Evolutionary conservation across 2,329 filamentous ascomycete genomes (phyloP).

Genomic region (Graphilbum sp.): DNA sequence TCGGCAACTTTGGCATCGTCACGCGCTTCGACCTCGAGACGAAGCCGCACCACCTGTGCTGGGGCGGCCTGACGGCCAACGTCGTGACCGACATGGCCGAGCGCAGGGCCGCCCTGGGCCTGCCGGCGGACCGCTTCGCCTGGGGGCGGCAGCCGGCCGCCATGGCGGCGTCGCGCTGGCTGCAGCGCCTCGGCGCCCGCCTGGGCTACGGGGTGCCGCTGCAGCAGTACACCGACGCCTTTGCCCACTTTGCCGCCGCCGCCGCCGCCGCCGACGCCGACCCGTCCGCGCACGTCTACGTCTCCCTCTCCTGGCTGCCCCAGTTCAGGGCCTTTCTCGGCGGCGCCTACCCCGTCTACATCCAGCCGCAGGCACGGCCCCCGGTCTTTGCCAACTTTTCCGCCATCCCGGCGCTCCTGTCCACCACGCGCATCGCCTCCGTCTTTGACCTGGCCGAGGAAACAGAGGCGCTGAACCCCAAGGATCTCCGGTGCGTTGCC

Average conservation of each 20-base stretch:
- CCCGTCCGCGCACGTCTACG: constrained; percentile 13
- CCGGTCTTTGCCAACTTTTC: too few relatives aligned
- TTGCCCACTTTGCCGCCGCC: constrained; percentile 1
- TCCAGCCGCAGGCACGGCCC: too few relatives aligned
- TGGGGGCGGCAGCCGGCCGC: too few relatives aligned
- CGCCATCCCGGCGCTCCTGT: too few relatives aligned
- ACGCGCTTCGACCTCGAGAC: constrained; percentile 17
- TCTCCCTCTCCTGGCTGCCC: constrained; percentile 11
- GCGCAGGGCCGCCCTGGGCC: too few relatives aligned
- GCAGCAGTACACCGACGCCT: constrained; percentile 1
- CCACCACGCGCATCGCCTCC: too few relatives aligned
- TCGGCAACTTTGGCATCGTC: constrained; percentile 26
- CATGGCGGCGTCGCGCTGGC: background rate
- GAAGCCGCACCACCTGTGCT: background rate
- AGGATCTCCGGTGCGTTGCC: too few relatives aligned
- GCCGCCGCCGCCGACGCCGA: background rate
- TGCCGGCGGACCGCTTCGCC: too few relatives aligned
- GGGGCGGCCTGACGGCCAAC: background rate
- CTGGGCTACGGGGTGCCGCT: constrained; percentile 7
- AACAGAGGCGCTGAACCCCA: too few relatives aligned
- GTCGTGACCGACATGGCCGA: background rate
- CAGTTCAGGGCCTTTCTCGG: constrained; percentile 12
- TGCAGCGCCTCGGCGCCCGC: background rate
- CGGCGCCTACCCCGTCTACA: too few relatives aligned
- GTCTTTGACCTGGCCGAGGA: too few relatives aligned